Conservation (phyloP, 257 asterid species). For the Fraxinus pennsylvanica region DNA sequence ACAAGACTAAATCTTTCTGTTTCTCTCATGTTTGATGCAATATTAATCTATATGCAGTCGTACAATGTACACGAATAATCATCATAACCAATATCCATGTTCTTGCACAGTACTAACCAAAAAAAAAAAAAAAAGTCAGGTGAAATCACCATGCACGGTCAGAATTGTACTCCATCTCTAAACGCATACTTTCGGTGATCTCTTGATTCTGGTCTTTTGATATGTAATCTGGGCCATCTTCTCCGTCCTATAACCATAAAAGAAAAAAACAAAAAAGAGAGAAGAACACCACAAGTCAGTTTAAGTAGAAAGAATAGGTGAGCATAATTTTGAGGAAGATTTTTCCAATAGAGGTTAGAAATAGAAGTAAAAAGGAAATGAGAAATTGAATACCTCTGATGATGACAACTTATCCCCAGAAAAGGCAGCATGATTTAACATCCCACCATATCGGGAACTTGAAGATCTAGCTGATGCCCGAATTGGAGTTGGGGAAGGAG, state of each 20-base stretch:
- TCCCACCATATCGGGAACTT: slow-evolving; percentile 67
- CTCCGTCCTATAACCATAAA: slow-evolving; percentile 54
- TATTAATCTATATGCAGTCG: background rate
- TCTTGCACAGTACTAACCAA: background rate
- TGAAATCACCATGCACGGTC: slow-evolving; percentile 90
- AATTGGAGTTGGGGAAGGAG: slow-evolving; percentile 90
- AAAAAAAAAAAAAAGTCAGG: slow-evolving; percentile 1
- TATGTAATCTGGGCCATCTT: slow-evolving; percentile 38
- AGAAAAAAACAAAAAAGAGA: slow-evolving; percentile 1
- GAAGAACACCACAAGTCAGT: slow-evolving; percentile 11
- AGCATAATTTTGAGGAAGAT: background rate
- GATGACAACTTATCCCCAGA: slow-evolving; percentile 38
- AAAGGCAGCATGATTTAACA: slow-evolving; percentile 35
- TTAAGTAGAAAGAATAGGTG: slow-evolving; percentile 14
- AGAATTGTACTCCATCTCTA: slow-evolving; percentile 84
- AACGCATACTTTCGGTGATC: slow-evolving; percentile 77
- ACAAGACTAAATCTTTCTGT: background rate
- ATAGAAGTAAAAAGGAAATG: background rate
- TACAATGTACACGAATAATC: too few species aligned
- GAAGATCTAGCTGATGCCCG: slow-evolving; percentile 71
- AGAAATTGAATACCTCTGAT: slow-evolving; percentile 52
- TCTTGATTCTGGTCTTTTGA: slow-evolving; percentile 56
- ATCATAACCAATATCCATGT: background rate
- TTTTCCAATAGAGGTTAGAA: background rate
- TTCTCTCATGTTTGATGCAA: background rate